Evolutionary conservation across 2,329 filamentous ascomycete species (phyloP).

Genomic region (Ceratocystis cubensis): DNA sequence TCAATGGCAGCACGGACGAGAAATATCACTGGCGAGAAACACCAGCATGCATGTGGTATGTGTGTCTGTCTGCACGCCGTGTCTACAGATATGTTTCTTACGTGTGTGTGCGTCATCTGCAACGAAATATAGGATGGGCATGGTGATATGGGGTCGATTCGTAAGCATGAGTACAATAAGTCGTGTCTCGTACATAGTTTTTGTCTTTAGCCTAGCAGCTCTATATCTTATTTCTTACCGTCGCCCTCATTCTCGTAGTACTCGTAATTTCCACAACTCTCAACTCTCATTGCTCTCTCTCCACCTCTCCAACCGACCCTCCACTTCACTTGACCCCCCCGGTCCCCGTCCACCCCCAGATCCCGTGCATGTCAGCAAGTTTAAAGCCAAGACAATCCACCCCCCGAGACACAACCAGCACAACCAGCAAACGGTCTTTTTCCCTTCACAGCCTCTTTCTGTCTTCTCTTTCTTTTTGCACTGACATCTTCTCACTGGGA

Average conservation of each 20-base stretch:
- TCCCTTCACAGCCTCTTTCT: neutral
- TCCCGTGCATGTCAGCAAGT: neutral
- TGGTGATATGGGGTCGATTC: neutral
- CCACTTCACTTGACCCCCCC: neutral
- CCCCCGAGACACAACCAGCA: neutral
- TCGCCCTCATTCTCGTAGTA: too few species aligned
- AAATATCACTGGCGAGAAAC: constrained; percentile 2
- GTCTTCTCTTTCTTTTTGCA: neutral
- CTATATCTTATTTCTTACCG: too few species aligned
- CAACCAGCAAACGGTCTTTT: neutral
- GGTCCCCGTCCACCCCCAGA: neutral
- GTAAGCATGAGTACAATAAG: neutral
- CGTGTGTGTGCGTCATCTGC: neutral
- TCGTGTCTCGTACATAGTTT: neutral
- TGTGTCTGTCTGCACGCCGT: neutral
- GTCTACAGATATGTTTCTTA: neutral
- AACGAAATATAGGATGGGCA: neutral
- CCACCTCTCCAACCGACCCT: neutral
- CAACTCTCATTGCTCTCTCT: neutral
- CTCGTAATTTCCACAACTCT: too few species aligned
- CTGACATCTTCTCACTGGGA: neutral
- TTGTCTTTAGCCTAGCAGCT: too few species aligned
- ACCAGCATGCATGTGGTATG: neutral
- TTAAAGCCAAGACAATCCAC: neutral
- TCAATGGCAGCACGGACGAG: constrained; percentile 3